Base-by-base conservation (phyloP, 169 alveolate species). In the Sarcocystis neurona region DNA sequence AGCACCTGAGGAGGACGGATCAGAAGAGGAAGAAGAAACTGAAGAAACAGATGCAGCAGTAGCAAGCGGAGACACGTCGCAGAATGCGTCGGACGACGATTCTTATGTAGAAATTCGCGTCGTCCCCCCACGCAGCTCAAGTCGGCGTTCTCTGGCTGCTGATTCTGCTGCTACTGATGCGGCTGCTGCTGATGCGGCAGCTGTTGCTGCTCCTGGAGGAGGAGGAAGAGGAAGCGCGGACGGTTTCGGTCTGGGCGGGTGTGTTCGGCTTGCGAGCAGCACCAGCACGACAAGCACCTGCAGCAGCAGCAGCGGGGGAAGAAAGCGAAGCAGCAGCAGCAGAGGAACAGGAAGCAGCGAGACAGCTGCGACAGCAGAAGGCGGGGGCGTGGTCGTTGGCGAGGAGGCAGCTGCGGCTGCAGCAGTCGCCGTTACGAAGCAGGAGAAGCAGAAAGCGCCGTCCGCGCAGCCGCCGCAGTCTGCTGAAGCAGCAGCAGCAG, bases 251-350 rank as follows among this genome's bases (percentile, higher is more conserved):
- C 43, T 30, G 39, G 39, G 53, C 41, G 32, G 90, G 43, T 15
- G 50, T 20, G 44, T 53, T 74, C 46, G 27, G 27, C 50, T 37
- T 23, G 58, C 27, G 41, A 47, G 34, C n/a, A 18, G 56, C n/a
- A 18, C 58, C 50, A 60, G 84, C 43, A 58, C 43, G 53, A 30
- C 66, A 41, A 46, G 43, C 68, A 5, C 78, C 46, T 30, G 50
- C 5, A 87, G 91, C 50, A 60, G 34, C 70, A 27, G 77, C 56
- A 32, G 74, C 79, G 34, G 78, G 66, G 32, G 44, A 48, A 78
- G 37, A 47, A 48, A 60, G 39, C 80, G 44, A 63, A 53, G 58
- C 48, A 8, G 53, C 12, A 85, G 88, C 72, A n/a, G 68, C 58
- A 90, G 46, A 46, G 85, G 44, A 34, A n/a, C n/a, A n/a, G n/a